phyloP scores from a whole-genome alignment of 2,329 filamentous ascomycete species.

The Anisogramma anomala region DNA sequence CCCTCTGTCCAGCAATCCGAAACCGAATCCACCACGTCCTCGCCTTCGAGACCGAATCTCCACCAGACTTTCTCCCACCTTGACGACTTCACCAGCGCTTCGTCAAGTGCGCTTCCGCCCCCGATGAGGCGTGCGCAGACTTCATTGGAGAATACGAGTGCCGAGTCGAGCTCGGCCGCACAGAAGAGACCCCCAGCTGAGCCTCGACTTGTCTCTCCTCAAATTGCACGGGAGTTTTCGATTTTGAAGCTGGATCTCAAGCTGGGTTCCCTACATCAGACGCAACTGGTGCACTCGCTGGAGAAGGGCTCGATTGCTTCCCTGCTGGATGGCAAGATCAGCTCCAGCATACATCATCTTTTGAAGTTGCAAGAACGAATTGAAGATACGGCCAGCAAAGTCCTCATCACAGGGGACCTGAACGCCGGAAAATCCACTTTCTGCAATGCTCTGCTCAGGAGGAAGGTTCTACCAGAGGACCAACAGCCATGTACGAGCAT shows the following conservation, averaged over 20 bases:
- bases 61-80: conserved; percentile 51
- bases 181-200: conserved; percentile 52
- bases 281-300: conserved; percentile 85
- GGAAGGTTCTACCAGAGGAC: conserved; percentile 89
- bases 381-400: conserved; percentile 94
- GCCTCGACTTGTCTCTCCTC: conserved; percentile 76
- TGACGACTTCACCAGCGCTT: conserved; percentile 30
- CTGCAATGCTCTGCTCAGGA: conserved; percentile 87
- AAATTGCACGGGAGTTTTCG: conserved; percentile 92
- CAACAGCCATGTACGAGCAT: conserved; percentile 97
- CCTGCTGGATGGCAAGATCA: conserved; percentile 85
- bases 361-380: conserved; percentile 81
- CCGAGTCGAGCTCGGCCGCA: conserved; percentile 64
- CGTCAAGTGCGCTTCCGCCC: conserved; percentile 20
- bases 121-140: conserved; percentile 59
- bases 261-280: conserved; percentile 72
- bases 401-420: conserved; percentile 86
- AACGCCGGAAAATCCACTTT: conserved; percentile 99
- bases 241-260: conserved; percentile 91
- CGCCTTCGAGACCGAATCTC: conserved; percentile 49
- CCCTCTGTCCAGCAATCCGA: conserved; percentile 64
- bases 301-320: conserved; percentile 87
- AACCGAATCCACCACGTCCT: conserved; percentile 27
- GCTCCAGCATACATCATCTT: conserved; percentile 84
- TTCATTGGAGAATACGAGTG: conserved; percentile 46